Evolutionary conservation across 179 eudicot species (phyloP), one percentile per base, ranked within the genome.

Genomic region (Heliamphora pulchella): DNA sequence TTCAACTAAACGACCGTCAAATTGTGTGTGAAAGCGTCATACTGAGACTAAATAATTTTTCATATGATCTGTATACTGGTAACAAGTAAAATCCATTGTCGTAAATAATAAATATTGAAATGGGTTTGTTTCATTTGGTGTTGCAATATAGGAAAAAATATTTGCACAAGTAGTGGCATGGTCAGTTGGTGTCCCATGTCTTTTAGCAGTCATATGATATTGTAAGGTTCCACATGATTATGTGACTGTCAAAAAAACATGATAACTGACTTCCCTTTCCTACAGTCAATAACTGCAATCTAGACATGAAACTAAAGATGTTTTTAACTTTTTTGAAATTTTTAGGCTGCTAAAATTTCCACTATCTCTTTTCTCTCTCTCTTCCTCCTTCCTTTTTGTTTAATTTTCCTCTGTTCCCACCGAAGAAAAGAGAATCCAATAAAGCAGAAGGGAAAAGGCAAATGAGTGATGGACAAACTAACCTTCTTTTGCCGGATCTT

Each of bases 391-490:
- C 31, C 31, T 31, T 31, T 31, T 31, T 31, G 31, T 31, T 31
- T 31, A 31, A 31, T 81, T 46, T 58, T 43, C 84, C 62, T 82
- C 67, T 57, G 18, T 77, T 78, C 81, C 66, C 84, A 62, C 53
- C 13, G 47, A 81, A 70, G 71, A 43, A 48, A 20, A 59, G 46
- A 43, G 84, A 72, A 71, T 63, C 78, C 78, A 71, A 71, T 82
- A 82, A 77, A 82, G 84, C 57, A 71, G 44, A 81, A 78, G 31
- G 67, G 18, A 51, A 82, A 77, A 77, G 77, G 78, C 74, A 74
- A 71, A n/a, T 57, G 65, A 54, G 67, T 31, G 61, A 18, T 51
- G 67, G 77, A 78, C 81, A 82, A 71, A 73, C 63, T 71, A 47
- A 54, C 74, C 84, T 51, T 39, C 22, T 69, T 77, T 77, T 62